Conservation (phyloP, 2,329 filamentous ascomycete species). For the Setomelanomma holmii region DNA sequence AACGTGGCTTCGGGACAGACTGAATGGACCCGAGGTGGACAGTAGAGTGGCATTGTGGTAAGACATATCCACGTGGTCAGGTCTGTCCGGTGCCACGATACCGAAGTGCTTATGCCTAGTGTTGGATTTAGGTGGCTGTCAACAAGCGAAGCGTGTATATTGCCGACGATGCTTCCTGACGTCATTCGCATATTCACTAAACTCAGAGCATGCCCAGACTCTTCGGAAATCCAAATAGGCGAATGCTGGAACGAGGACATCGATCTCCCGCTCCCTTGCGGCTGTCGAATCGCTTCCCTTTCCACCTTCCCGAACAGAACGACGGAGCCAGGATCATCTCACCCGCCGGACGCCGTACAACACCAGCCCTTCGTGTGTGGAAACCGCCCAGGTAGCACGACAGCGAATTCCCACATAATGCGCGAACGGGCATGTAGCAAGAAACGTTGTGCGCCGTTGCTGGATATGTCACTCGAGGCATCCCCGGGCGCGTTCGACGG, state of each 20-base stretch:
- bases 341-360: background rate
- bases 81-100: background rate
- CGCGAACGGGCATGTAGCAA: background rate
- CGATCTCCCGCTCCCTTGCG: constrained; percentile 2
- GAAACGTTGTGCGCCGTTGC: background rate
- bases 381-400: background rate
- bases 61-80: background rate
- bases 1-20: background rate
- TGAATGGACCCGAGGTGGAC: background rate
- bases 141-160: background rate
- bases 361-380: background rate
- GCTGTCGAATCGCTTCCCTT: background rate
- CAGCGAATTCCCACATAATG: background rate
- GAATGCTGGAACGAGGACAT: background rate
- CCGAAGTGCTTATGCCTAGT: background rate
- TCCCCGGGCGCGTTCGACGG: background rate
- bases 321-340: background rate
- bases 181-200: no score
- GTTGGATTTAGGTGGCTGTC: background rate
- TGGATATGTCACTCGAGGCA: background rate
- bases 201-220: background rate
- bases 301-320: background rate
- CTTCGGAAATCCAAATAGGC: background rate
- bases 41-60: background rate
- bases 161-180: background rate